Conservation (phyloP, 176 grass and related monocot species). For the Aegilops sharonensis region DNA sequence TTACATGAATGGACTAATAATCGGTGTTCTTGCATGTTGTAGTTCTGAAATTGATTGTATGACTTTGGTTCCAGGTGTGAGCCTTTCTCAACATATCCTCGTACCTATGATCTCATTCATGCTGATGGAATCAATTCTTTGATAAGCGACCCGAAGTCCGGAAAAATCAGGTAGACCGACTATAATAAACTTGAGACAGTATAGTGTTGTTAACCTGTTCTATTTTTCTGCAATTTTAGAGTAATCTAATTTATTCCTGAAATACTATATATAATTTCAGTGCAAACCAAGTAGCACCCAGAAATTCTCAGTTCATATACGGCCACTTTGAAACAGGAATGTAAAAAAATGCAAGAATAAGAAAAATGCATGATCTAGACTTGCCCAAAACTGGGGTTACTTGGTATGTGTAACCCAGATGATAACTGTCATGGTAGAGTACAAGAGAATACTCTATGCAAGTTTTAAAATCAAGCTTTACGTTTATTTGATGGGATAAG, state of each 20-base stretch:
- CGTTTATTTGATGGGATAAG: background rate
- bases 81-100: conserved; percentile 91
- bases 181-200: background rate
- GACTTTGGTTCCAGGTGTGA: conserved; percentile 70
- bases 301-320: background rate
- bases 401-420: background rate
- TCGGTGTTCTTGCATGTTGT: background rate
- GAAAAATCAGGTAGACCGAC: conserved; percentile 61
- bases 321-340: background rate
- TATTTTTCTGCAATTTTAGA: background rate
- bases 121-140: conserved; percentile 72
- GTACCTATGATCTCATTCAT: conserved; percentile 96
- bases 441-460: background rate
- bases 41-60: conserved; percentile 4
- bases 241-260: background rate
- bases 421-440: background rate
- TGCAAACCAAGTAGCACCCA: background rate
- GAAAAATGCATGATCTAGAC: background rate
- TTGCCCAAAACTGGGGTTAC: background rate
- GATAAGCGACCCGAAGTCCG: conserved; percentile 50
- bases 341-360: background rate
- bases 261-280: background rate
- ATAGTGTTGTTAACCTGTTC: background rate
- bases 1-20: background rate
- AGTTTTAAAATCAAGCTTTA: background rate